phyloP scores from a whole-genome alignment of 2,329 filamentous ascomycete genomes.

The Ascochyta viciae-villosae region DNA sequence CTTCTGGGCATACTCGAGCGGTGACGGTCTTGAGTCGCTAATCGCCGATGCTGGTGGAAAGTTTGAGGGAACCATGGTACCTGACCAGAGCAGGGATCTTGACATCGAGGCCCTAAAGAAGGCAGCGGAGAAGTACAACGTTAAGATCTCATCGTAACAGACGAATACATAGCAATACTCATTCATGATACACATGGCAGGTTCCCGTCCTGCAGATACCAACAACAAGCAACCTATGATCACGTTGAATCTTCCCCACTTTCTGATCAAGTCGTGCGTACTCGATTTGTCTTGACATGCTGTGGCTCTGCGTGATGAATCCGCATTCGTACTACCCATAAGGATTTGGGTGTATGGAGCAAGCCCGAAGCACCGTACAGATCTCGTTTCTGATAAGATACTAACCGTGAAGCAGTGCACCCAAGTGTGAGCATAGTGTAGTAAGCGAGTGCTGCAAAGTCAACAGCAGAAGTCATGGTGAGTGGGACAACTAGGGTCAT shows the following conservation, averaged over 20 bases:
- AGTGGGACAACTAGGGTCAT: conserved; percentile 25
- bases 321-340: conserved; percentile 15
- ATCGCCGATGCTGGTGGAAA: conserved; percentile 24
- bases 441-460: conserved; percentile 25
- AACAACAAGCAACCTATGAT: neutral
- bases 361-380: conserved; percentile 23
- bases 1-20: conserved; percentile 30
- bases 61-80: conserved; percentile 25
- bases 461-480: conserved; percentile 21
- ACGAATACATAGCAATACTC: neutral
- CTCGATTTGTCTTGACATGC: neutral
- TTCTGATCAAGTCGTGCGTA: neutral
- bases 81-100: conserved; percentile 14
- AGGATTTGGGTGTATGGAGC: conserved; percentile 24
- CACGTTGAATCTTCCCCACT: neutral
- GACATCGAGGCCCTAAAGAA: conserved; percentile 9
- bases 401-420: neutral
- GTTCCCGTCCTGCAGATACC: neutral
- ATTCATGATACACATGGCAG: neutral
- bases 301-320: conserved; percentile 17
- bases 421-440: neutral
- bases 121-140: conserved; percentile 10
- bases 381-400: conserved; percentile 10
- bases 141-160: conserved; percentile 3
- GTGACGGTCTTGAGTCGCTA: conserved; percentile 25